Percentiles rank a stretch among this genome's conserved stretches.
Evolutionary conservation across 495 filamentous ascomycete genomes (phyloP).

Genomic region (Penicillium parvum): DNA sequence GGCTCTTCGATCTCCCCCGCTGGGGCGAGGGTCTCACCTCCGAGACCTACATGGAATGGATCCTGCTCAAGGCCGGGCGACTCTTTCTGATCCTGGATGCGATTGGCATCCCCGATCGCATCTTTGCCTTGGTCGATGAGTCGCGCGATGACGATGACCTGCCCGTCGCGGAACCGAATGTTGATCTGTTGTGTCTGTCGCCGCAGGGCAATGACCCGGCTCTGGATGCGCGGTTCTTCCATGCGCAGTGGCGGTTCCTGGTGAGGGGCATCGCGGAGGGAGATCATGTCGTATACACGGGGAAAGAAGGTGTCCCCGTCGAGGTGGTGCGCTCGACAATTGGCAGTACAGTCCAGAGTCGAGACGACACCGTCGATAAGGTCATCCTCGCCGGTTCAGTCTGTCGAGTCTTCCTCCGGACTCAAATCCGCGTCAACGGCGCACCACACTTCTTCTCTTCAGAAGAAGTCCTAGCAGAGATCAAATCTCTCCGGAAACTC

Average conservation of each 20-base stretch:
- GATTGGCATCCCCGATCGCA: conserved; percentile 75
- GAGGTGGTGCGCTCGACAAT: conserved; percentile 59
- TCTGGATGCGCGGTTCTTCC: conserved; percentile 70
- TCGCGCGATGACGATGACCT: conserved; percentile 88
- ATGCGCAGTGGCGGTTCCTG: conserved; percentile 76
- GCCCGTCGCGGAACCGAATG: conserved; percentile 67
- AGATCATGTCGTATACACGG: conserved; percentile 65
- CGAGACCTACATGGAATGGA: conserved; percentile 91
- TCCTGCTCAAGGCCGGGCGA: conserved; percentile 69
- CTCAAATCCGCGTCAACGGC: conserved; percentile 60
- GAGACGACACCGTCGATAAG: conserved; percentile 57
- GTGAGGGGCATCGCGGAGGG: conserved; percentile 67
- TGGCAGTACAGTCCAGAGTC: conserved; percentile 40
- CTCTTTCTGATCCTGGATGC: conserved; percentile 81
- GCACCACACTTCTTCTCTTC: conserved; percentile 54
- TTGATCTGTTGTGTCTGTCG: conserved; percentile 63
- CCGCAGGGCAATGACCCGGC: conserved; percentile 50
- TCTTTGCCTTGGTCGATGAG: conserved; percentile 80
- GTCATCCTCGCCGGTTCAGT: conserved; percentile 51
- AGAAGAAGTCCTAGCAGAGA: conserved; percentile 65
- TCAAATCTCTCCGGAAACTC: conserved; percentile 58
- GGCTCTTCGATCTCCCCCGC: conserved; percentile 63
- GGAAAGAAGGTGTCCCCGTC: conserved; percentile 76
- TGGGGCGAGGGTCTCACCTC: conserved; percentile 90
- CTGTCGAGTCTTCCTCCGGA: conserved; percentile 59